Evolutionary conservation across 2,329 filamentous ascomycete genomes (phyloP).

Genomic region (Amphichorda felina): DNA sequence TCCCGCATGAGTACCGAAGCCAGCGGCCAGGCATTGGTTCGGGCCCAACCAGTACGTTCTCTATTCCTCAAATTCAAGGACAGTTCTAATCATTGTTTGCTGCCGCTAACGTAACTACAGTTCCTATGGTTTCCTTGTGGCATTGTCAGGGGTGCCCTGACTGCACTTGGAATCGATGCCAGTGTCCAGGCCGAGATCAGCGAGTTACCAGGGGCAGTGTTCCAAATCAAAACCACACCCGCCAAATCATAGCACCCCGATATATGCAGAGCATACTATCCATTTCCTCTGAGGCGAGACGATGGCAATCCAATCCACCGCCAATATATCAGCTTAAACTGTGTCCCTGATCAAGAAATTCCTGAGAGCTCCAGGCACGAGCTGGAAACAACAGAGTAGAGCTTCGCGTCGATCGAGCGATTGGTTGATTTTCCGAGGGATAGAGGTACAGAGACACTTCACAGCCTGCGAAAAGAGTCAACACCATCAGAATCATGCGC

Average conservation of each 20-base stretch:
- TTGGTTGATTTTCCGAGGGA: no score
- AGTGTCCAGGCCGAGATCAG: constrained; percentile 84
- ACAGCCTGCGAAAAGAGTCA: constrained; percentile 23
- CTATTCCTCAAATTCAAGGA: no score
- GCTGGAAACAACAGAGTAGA: no score
- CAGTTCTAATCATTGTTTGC: constrained; percentile 1
- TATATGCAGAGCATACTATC: background rate
- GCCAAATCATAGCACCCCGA: constrained; percentile 41
- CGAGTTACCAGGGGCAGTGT: constrained; percentile 79
- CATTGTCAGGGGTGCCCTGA: constrained; percentile 79
- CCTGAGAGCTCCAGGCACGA: no score
- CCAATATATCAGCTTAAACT: no score
- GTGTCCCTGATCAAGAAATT: no score
- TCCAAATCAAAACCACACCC: constrained; percentile 83
- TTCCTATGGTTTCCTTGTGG: constrained; percentile 95
- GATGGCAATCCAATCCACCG: background rate
- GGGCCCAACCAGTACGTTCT: constrained; percentile 64
- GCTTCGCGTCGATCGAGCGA: no score
- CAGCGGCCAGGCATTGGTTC: constrained; percentile 57
- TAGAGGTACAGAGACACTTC: constrained; percentile 2
- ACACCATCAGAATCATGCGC: constrained; percentile 22
- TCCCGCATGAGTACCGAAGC: constrained; percentile 78
- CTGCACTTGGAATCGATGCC: constrained; percentile 82
- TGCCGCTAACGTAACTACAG: constrained; percentile 26
- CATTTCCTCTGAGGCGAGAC: background rate